Evolutionary conservation across 495 filamentous ascomycete genomes (phyloP).

Genomic region (Xylaria nigripes): DNA sequence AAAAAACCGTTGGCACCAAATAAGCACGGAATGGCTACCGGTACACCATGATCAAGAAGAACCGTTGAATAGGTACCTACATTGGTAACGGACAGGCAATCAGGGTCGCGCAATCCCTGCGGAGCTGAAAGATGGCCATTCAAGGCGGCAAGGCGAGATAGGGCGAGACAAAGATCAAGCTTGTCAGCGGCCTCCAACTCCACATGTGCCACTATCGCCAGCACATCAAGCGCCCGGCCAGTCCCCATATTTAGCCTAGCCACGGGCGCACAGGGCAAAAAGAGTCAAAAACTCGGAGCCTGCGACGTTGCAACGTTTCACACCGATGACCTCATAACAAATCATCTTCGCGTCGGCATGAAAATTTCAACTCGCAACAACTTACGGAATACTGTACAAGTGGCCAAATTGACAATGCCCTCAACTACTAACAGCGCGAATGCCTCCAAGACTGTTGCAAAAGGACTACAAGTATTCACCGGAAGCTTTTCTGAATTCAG

Average conservation of each 20-base stretch:
- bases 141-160: constrained; percentile 1
- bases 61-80: no score
- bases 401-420: not conserved
- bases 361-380: not conserved
- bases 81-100: not conserved
- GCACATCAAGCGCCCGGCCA: not conserved
- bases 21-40: no score
- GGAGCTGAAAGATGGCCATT: constrained; percentile 3
- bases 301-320: not conserved
- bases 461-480: not conserved
- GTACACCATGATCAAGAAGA: no score
- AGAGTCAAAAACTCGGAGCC: not conserved
- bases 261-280: not conserved
- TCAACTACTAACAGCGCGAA: not conserved
- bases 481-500: not conserved
- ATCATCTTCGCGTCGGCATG: not conserved
- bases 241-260: constrained; percentile 4
- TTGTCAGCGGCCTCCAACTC: constrained; percentile 10
- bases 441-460: not conserved
- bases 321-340: constrained; percentile 6
- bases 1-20: no score
- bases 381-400: no score
- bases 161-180: constrained; percentile 2
- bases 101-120: constrained; percentile 1
- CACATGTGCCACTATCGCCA: constrained; percentile 8